Percentiles rank a stretch among this genome's conserved stretches.
phyloP scores from a whole-genome alignment of 768 basidiomycete species.

The Epithele typhae region DNA sequence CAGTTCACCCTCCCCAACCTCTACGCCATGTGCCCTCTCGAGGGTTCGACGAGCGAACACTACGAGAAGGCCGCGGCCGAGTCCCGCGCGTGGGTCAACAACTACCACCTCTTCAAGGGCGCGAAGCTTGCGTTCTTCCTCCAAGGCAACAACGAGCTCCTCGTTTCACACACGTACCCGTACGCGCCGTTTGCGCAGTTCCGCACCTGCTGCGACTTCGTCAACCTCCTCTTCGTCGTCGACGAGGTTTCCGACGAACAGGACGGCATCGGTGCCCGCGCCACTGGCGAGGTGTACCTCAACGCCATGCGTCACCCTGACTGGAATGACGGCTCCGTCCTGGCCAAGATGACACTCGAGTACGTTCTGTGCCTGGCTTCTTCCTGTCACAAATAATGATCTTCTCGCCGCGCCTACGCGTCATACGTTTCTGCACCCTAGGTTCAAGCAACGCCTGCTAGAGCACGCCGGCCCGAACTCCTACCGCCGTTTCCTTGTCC shows the following conservation, averaged over 20 bases:
- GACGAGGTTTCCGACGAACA: constrained; percentile 73
- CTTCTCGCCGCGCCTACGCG: no score
- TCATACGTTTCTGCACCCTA: constrained; percentile 20
- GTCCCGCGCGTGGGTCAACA: constrained; percentile 63
- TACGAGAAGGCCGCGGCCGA: constrained; percentile 54
- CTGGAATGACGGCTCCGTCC: constrained; percentile 53
- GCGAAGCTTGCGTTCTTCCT: constrained; percentile 61
- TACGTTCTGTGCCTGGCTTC: constrained; percentile 26
- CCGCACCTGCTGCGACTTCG: constrained; percentile 61
- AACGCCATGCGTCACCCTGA: constrained; percentile 51
- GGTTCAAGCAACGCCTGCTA: constrained; percentile 55
- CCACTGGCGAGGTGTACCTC: constrained; percentile 50
- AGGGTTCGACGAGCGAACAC: constrained; percentile 53
- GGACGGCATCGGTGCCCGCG: constrained; percentile 50
- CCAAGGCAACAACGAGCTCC: constrained; percentile 57
- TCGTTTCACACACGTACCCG: constrained; percentile 60
- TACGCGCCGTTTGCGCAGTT: constrained; percentile 58
- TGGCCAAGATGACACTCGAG: constrained; percentile 65
- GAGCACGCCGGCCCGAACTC: constrained; percentile 41
- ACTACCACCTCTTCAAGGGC: constrained; percentile 56
- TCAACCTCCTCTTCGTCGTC: constrained; percentile 49
- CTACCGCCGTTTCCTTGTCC: constrained; percentile 46
- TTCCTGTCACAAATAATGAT: no score
- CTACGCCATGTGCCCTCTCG: constrained; percentile 41
- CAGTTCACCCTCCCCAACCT: constrained; percentile 58